A percentile compares a stretch with the other conserved stretches of the same genome.
Evolutionary conservation across 2,329 filamentous ascomycete species (phyloP).

Genomic region (Colletotrichum orchidophilum): DNA sequence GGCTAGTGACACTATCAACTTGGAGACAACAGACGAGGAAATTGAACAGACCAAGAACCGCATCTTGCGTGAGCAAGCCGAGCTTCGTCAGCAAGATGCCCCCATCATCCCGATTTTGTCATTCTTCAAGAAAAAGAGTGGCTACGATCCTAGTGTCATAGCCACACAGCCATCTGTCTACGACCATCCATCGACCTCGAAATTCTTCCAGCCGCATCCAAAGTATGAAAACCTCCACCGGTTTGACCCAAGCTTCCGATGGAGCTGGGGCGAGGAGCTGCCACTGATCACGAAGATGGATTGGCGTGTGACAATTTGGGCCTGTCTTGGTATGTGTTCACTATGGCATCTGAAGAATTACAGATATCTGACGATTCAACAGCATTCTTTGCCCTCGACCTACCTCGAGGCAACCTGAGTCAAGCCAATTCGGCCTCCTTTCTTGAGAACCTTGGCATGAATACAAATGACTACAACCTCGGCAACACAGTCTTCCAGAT

Average conservation of each 20-base stretch:
- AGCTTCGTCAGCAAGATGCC: slow-evolving; percentile 37
- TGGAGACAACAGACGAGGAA: slow-evolving; percentile 16
- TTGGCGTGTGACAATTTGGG: slow-evolving; percentile 36
- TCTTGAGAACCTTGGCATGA: slow-evolving; percentile 51
- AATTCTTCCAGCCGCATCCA: slow-evolving; percentile 44
- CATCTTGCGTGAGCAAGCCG: slow-evolving; percentile 29
- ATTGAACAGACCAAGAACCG: slow-evolving; percentile 17
- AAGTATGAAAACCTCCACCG: slow-evolving; percentile 46
- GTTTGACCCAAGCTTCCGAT: slow-evolving; percentile 44
- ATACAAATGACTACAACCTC: slow-evolving; percentile 58
- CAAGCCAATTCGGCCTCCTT: slow-evolving; percentile 40
- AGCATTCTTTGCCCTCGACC: slow-evolving; percentile 39
- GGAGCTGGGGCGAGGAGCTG: slow-evolving; percentile 45
- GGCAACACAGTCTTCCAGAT: slow-evolving; percentile 65
- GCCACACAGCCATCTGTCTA: slow-evolving; percentile 56
- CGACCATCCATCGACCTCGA: slow-evolving; percentile 51
- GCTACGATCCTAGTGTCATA: slow-evolving; percentile 37
- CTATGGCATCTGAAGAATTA: fast-evolving
- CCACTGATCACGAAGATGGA: slow-evolving; percentile 43
- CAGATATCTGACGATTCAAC: not conserved
- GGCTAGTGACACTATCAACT: not conserved
- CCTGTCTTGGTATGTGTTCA: slow-evolving; percentile 19
- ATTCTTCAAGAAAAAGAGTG: slow-evolving; percentile 36
- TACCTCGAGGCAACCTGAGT: slow-evolving; percentile 38
- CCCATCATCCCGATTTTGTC: slow-evolving; percentile 38